Evolutionary conservation across 192 early-diverging fungal species (phyloP).

Genomic region (Gonapodya prolifera): DNA sequence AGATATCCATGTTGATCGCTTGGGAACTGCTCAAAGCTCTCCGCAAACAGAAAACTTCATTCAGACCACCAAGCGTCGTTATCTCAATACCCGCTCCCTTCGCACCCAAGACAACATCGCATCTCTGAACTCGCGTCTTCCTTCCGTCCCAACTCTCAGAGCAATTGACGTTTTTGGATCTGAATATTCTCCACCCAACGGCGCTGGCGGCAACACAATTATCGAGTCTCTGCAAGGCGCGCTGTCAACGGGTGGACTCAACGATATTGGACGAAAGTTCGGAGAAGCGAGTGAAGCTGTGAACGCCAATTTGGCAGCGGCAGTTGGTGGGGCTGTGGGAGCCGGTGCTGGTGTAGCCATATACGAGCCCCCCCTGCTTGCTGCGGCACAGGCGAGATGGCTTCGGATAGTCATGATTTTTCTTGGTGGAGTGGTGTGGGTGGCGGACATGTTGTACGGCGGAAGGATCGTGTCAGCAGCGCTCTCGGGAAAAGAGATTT

Average conservation of each 20-base stretch:
- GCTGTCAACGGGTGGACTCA: neutral
- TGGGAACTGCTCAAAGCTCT: neutral
- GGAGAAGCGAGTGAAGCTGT: neutral
- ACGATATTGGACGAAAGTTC: neutral
- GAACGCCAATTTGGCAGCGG: neutral
- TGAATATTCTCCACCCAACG: constrained; percentile 6
- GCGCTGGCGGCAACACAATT: neutral
- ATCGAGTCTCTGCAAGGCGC: neutral
- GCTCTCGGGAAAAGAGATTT: neutral
- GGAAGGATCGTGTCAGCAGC: neutral
- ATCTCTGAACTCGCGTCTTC: constrained; percentile 14
- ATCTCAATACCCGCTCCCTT: constrained; percentile 23
- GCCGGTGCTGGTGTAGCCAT: neutral
- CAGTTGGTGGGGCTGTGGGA: neutral
- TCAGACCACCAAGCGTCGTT: constrained; percentile 22
- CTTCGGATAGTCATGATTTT: neutral
- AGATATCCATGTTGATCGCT: neutral
- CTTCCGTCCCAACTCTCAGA: constrained; percentile 10
- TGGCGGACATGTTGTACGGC: neutral
- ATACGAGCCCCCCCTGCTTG: neutral
- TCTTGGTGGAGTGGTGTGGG: neutral
- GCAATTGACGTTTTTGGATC: constrained; percentile 19
- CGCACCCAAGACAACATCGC: constrained; percentile 20
- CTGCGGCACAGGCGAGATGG: neutral
- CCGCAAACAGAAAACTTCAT: constrained; percentile 16